A percentile compares a stretch with the other conserved stretches of the same genome.
These are phyloP conservation scores for Geranium brycei DNA, from an alignment of 345 rosid genomes.

Conservation along the genomic window DNA sequence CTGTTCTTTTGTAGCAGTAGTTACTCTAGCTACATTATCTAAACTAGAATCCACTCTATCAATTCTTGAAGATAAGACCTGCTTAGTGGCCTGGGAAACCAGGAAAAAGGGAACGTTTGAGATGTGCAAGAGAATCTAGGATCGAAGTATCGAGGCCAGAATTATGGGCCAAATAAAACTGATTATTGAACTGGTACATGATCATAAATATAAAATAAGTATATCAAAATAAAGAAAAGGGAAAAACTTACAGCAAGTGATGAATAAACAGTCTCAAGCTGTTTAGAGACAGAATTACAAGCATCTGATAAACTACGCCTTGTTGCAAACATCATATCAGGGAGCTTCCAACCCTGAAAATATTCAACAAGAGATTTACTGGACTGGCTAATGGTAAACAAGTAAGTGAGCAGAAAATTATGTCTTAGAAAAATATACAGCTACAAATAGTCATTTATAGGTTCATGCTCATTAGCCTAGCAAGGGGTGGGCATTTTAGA, in stretches of 20 bases:
- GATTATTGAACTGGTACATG: too few relatives aligned
- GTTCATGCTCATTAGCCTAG: too few relatives aligned
- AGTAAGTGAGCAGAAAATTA: too few relatives aligned
- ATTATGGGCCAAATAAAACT: not conserved
- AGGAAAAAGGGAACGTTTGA: constrained; percentile 1
- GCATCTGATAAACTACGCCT: constrained; percentile 83
- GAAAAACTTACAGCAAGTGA: constrained; percentile 46
- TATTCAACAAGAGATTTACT: constrained; percentile 6
- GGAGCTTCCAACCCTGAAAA: constrained; percentile 84
- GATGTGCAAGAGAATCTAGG: too few relatives aligned
- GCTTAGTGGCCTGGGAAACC: constrained; percentile 43
- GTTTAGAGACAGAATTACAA: constrained; percentile 53
- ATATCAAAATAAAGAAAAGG: not conserved
- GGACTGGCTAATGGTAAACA: constrained; percentile 1
- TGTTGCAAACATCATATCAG: constrained; percentile 91
- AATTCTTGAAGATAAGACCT: constrained; percentile 50
- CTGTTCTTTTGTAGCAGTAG: constrained; percentile 48
- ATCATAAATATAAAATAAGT: too few relatives aligned
- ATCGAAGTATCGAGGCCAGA: not conserved
- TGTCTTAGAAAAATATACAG: constrained; percentile 2
- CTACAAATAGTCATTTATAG: not conserved
- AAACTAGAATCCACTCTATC: constrained; percentile 37
- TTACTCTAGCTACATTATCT: constrained; percentile 41
- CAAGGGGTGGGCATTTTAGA: too few relatives aligned
- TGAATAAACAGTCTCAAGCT: constrained; percentile 61